Base-by-base conservation (phyloP, 306 rosid genomes). In the Citrullus amarus region DNA sequence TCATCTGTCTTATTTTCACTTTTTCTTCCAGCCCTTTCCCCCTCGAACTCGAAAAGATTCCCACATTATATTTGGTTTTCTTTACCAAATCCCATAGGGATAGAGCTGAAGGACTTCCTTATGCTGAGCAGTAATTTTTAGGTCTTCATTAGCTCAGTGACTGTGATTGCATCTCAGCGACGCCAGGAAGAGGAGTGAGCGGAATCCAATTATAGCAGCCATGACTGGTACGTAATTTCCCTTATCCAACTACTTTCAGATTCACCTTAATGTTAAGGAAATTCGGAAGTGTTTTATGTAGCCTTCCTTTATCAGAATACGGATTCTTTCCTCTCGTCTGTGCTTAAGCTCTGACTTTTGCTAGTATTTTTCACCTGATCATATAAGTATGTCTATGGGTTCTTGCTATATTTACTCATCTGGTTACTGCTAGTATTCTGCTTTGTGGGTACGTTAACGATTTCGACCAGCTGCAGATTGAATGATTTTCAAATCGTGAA, bases 221-320 rank as follows among this genome's bases (percentile, higher is more conserved):
- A 92, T 92, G 97, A 85, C 96, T 36, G 96, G 97, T 92, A 86
- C 74, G 65, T 54, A 7, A 38, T 15, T 11, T 28, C 28, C 30
- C 41, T 16, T 56, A 46, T 73, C 61, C 9, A 53, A 8, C 36
- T 15, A 2, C 25, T 74, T 74, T 74, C 30, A 53, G 62, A 74
- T 53, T 74, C 61, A 17, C 17, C 30, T 74, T 32, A 36, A 72
- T 74, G 62, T 32, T 51, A 30, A 32, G 62, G 78, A 74, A 74
- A 16, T 74, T 74, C 32, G 32, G 9, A 30, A 16, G 16, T 51
- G 3, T 51, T 71, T 71, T 71, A 17, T 22, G 16, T 13, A 69
- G 1, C 28, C 36, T 44, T 28, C 20, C 39, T 44, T 50, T 13
- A 13, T 71, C 58, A 6, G 56, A 20, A 44, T 48, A 22, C 3